These are phyloP conservation scores for Phytophthora melonis DNA, from an alignment of 352 stramenopile species.

Conservation along the genomic window DNA sequence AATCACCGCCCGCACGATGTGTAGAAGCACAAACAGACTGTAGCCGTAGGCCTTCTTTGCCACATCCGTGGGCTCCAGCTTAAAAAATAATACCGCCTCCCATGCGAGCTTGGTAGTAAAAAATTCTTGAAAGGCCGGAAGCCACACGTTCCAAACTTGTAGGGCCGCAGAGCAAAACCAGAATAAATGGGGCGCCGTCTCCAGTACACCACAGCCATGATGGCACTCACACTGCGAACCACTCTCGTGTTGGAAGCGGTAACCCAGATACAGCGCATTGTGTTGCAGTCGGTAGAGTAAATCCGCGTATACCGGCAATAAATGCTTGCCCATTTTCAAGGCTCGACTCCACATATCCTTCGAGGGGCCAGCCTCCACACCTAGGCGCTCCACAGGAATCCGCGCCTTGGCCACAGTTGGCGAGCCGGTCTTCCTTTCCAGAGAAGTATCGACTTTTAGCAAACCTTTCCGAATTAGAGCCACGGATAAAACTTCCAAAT, in stretches of 20 bases:
- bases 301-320: conserved; percentile 2
- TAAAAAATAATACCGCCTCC: not conserved
- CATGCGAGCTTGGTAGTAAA: conserved; percentile 2
- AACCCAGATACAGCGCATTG: conserved; percentile 6
- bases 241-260: not conserved
- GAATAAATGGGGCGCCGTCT: conserved; percentile 3
- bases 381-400: not conserved
- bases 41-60: conserved; percentile 1
- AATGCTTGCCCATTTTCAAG: conserved; percentile 1
- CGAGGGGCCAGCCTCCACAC: not conserved
- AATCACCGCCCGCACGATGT: not conserved
- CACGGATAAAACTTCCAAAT: no score
- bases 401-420: no score
- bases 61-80: not conserved
- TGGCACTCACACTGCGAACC: not conserved
- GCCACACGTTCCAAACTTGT: conserved; percentile 1
- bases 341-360: not conserved
- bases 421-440: no score
- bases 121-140: not conserved
- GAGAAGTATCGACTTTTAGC: no score
- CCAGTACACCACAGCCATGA: not conserved
- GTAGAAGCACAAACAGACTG: not conserved
- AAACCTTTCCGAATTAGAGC: no score
- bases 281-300: conserved; percentile 8
- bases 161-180: conserved; percentile 1